These are phyloP conservation scores for Rhodotorula glutinis DNA, from an alignment of 1,284 basidiomycete genomes.

Conservation along the genomic window DNA sequence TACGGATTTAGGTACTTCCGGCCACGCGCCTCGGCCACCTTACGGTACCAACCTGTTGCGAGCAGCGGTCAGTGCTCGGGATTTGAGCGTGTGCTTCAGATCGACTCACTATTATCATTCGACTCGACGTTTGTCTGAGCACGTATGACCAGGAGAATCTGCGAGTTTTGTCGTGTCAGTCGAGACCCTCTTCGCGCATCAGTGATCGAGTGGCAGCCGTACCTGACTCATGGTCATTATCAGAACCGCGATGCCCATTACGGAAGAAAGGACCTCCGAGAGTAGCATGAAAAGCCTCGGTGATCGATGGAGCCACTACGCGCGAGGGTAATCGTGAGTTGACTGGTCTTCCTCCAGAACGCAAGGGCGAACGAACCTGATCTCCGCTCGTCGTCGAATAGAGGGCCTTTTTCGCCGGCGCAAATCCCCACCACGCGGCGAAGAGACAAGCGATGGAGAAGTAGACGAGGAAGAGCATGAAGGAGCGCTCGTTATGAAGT, in stretches of 20 bases:
- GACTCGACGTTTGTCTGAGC: constrained; percentile 89
- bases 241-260: constrained; percentile 68
- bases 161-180: neutral
- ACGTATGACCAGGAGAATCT: constrained; percentile 68
- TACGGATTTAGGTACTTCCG: constrained; percentile 85
- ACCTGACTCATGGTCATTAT: constrained; percentile 60
- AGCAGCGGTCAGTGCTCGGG: neutral
- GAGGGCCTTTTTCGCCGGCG: neutral
- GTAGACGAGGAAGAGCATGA: constrained; percentile 82
- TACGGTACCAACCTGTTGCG: constrained; percentile 60
- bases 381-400: neutral
- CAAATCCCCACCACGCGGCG: neutral
- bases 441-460: constrained; percentile 38
- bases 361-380: neutral
- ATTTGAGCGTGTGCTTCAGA: neutral
- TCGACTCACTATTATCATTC: constrained; percentile 65
- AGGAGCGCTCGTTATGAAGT: constrained; percentile 90
- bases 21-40: constrained; percentile 57
- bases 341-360: no score
- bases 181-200: no score
- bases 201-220: neutral
- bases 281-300: constrained; percentile 71
- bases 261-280: constrained; percentile 69
- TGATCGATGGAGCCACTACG: constrained; percentile 47
- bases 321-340: neutral